Conservation (phyloP, 306 rosid species). For the Malus sieversii region DNA sequence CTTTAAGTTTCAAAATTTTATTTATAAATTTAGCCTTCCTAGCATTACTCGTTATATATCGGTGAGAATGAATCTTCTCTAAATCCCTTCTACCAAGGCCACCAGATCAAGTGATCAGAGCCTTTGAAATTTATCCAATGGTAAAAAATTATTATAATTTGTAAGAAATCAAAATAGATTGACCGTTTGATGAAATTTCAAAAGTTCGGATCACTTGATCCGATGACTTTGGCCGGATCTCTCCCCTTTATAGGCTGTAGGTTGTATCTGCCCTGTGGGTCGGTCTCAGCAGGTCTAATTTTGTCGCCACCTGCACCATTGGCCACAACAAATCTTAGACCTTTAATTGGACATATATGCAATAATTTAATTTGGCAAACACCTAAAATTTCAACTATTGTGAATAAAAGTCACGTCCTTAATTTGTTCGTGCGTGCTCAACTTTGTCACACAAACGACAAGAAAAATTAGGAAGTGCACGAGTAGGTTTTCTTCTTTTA, state of each 20-base stretch:
- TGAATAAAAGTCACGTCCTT: neutral
- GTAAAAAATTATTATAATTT: too few species aligned
- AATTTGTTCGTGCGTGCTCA: neutral
- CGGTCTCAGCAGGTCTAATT: neutral
- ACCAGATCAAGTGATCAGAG: too few species aligned
- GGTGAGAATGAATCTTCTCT: too few species aligned
- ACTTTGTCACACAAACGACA: neutral
- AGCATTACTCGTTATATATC: too few species aligned
- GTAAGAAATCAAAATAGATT: accelerated
- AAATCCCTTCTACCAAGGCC: too few species aligned
- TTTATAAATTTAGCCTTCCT: too few species aligned
- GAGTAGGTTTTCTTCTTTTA: neutral
- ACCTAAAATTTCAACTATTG: neutral
- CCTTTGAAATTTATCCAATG: too few species aligned
- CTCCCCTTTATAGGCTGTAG: neutral
- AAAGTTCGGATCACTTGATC: accelerated
- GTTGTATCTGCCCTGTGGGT: neutral
- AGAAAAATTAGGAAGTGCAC: neutral
- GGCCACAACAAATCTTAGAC: neutral
- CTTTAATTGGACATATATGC: neutral
- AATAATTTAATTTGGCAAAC: neutral
- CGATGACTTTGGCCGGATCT: too few species aligned
- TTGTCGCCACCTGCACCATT: neutral
- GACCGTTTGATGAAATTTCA: too few species aligned
- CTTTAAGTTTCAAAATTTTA: too few species aligned